A percentile compares a stretch with the other conserved stretches of the same genome.
phyloP scores from a whole-genome alignment of 2,329 filamentous ascomycete species.

The Dryadomyces sulphureus region DNA sequence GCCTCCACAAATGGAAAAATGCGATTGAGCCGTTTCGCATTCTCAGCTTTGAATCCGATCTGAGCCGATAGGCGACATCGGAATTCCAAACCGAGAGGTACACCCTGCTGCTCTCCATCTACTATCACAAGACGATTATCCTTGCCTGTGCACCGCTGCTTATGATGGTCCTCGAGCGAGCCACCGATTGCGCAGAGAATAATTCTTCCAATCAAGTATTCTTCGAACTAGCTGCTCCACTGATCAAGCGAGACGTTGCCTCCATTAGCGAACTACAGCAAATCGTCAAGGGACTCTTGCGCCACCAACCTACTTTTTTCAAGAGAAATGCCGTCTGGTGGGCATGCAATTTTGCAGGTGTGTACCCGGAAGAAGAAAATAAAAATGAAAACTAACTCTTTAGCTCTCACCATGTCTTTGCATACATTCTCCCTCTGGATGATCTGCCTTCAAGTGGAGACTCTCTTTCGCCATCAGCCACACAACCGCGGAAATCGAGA shows the following conservation, averaged over 20 bases:
- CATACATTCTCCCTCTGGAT: constrained; percentile 17
- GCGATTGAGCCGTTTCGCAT: constrained; percentile 5
- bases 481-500: constrained; percentile 1
- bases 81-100: constrained; percentile 7
- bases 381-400: neutral
- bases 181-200: neutral
- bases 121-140: constrained; percentile 9
- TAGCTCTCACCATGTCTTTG: constrained; percentile 15
- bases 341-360: constrained; percentile 18
- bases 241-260: constrained; percentile 13
- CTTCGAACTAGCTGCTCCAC: constrained; percentile 8
- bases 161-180: constrained; percentile 5
- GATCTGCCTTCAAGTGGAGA: constrained; percentile 6
- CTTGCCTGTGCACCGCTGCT: constrained; percentile 7
- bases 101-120: constrained; percentile 8
- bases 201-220: neutral
- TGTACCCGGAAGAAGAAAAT: constrained; percentile 2
- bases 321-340: constrained; percentile 17
- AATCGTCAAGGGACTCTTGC: constrained; percentile 10
- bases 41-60: neutral
- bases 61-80: constrained; percentile 1
- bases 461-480: neutral
- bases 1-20: constrained; percentile 7
- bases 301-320: constrained; percentile 12
- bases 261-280: constrained; percentile 11